Evolutionary conservation across 2,329 filamentous ascomycete species (phyloP).

Genomic region (Chaetomium olivaceum): DNA sequence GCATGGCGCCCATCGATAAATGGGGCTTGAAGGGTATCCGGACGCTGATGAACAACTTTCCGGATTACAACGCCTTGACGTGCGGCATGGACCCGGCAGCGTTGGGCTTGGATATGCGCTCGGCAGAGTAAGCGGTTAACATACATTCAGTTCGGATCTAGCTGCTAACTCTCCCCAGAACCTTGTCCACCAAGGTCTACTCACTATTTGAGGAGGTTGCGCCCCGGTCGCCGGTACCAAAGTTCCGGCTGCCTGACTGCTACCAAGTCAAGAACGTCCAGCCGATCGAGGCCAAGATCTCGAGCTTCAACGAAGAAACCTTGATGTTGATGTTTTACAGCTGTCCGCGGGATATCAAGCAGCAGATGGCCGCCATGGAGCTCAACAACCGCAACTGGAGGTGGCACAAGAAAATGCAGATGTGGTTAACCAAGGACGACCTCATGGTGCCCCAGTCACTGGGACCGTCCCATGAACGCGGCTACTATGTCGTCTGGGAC

Average conservation of each 20-base stretch:
- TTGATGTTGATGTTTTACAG: conserved; percentile 71
- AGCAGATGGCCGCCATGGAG: conserved; percentile 63
- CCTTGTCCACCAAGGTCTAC: conserved; percentile 60
- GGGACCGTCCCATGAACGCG: conserved; percentile 60
- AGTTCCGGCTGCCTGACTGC: conserved; percentile 63
- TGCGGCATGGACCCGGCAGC: conserved; percentile 59
- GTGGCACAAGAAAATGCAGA: conserved; percentile 66
- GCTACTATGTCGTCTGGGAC: conserved; percentile 68
- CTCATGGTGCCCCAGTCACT: conserved; percentile 63
- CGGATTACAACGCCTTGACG: conserved; percentile 62
- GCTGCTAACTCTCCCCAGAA: conserved; percentile 40
- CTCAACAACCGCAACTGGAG: conserved; percentile 66
- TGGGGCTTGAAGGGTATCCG: conserved; percentile 66
- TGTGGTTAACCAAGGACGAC: conserved; percentile 69
- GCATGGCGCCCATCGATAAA: conserved; percentile 63
- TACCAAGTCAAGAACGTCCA: conserved; percentile 68
- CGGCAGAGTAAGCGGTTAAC: conserved; percentile 54
- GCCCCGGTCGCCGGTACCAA: conserved; percentile 58
- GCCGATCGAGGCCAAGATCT: conserved; percentile 64
- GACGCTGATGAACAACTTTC: conserved; percentile 64
- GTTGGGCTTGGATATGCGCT: conserved; percentile 59
- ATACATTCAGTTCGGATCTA: neutral
- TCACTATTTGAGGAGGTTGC: conserved; percentile 62
- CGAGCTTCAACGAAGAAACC: conserved; percentile 68
- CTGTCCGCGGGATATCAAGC: conserved; percentile 62